These are phyloP conservation scores for Penicillium decumbens DNA, from an alignment of 2,329 filamentous ascomycete genomes.

Conservation along the genomic window DNA sequence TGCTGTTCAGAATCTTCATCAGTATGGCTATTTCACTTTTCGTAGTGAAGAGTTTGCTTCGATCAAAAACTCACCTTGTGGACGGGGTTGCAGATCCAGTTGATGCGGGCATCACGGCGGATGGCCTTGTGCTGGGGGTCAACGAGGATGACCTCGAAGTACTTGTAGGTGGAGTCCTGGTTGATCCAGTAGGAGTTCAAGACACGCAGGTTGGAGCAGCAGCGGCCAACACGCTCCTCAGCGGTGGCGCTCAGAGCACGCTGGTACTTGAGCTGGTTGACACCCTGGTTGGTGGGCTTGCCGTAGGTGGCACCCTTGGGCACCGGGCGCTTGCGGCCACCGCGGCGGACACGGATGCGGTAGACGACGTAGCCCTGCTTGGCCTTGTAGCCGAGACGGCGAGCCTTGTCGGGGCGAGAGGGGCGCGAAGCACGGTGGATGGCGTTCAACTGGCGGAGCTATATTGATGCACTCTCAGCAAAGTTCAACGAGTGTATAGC, in stretches of 20 bases:
- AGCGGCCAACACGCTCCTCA: conserved; percentile 99
- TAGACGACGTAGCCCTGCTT: conserved; percentile 99
- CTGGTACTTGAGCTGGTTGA: conserved; percentile 99
- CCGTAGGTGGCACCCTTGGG: conserved; percentile 99
- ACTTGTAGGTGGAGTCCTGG: conserved; percentile 99
- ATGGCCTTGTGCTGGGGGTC: conserved; percentile 99
- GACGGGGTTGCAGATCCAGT: conserved; percentile 99
- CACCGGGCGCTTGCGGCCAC: conserved; percentile 95
- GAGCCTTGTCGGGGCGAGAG: conserved; percentile 98
- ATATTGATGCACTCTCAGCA: conserved; percentile 99
- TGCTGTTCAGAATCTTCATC: conserved; percentile 52
- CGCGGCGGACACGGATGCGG: conserved; percentile 95
- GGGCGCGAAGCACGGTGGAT: conserved; percentile 98
- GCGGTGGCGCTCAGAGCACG: conserved; percentile 95
- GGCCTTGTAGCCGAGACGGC: conserved; percentile 99
- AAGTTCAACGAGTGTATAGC: conserved; percentile 99
- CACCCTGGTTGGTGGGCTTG: conserved; percentile 99
- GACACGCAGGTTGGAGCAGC: conserved; percentile 97
- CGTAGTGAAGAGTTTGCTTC: not conserved
- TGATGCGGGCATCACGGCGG: conserved; percentile 97
- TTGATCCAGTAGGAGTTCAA: conserved; percentile 99
- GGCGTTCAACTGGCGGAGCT: conserved; percentile 99
- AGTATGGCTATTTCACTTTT: conserved; percentile 11
- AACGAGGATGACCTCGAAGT: conserved; percentile 99
- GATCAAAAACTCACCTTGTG: conserved; percentile 63